Evolutionary conservation across 139 green algal species (phyloP).

Genomic region (Pseudopediastrum boryanum): DNA sequence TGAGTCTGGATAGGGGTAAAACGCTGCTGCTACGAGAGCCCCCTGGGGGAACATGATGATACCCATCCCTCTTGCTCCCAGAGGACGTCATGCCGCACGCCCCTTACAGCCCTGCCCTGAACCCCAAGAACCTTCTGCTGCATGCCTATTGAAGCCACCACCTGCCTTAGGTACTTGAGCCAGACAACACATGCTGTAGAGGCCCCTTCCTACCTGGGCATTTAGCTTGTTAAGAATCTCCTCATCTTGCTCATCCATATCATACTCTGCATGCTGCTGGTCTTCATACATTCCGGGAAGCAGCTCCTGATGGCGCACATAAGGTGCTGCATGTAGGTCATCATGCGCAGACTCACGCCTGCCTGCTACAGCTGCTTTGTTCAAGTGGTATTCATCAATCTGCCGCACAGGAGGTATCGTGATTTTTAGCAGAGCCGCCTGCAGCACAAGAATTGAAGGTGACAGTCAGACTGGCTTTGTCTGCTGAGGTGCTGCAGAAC

Average conservation of each 20-base stretch:
- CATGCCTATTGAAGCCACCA: too few species aligned
- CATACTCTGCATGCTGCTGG: slow-evolving; percentile 21
- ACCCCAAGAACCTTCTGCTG: neutral
- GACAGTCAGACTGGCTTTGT: too few species aligned
- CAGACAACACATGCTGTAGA: too few species aligned
- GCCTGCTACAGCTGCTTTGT: neutral
- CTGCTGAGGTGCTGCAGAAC: too few species aligned
- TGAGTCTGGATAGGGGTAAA: too few species aligned
- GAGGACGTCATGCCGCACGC: too few species aligned
- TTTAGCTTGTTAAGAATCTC: slow-evolving; percentile 23
- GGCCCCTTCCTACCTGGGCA: slow-evolving; percentile 13
- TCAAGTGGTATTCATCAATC: slow-evolving; percentile 26
- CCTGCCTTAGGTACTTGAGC: too few species aligned
- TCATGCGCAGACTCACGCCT: neutral
- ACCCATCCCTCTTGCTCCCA: too few species aligned
- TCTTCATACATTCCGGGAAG: slow-evolving; percentile 29
- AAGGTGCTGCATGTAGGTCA: slow-evolving; percentile 19
- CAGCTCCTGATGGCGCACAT: slow-evolving; percentile 22
- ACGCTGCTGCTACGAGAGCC: too few species aligned
- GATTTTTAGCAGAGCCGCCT: neutral
- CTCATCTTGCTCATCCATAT: slow-evolving; percentile 26
- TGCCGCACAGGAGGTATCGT: slow-evolving; percentile 26
- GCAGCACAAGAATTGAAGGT: too few species aligned
- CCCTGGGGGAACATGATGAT: too few species aligned
- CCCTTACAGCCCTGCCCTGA: too few species aligned